Percentiles rank a stretch among this genome's conserved stretches.
Evolutionary conservation across 139 green algal species (phyloP).

Genomic region (Closterium sp.): DNA sequence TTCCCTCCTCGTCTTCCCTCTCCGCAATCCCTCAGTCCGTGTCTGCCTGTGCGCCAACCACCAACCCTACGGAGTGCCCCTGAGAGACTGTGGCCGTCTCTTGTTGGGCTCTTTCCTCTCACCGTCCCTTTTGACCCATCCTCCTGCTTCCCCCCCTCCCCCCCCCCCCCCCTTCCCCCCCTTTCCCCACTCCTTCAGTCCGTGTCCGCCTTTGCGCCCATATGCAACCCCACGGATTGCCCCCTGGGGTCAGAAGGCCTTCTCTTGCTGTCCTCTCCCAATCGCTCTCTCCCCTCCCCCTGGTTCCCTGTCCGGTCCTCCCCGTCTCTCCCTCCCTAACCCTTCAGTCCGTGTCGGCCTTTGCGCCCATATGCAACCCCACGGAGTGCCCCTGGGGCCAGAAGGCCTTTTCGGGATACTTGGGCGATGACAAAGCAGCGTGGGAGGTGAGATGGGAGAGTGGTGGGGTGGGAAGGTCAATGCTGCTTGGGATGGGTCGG

Average conservation of each 20-base stretch:
- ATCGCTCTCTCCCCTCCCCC: no score
- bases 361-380: constrained; percentile 63
- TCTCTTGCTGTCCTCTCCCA: no score
- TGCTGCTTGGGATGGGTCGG: not conserved
- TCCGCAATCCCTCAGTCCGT: no score
- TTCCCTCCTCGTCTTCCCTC: no score
- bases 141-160: not conserved
- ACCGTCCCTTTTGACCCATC: not conserved
- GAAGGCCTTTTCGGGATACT: constrained; percentile 86
- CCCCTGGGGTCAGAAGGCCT: constrained; percentile 71
- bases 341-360: not conserved
- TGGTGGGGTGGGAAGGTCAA: no score
- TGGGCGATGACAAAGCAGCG: constrained; percentile 62
- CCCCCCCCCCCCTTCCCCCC: no score
- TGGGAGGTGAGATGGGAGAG: constrained; percentile 48
- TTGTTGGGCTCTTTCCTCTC: not conserved
- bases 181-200: constrained; percentile 32
- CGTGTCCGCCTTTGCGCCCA: constrained; percentile 87
- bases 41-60: constrained; percentile 90
- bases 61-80: no score
- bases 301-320: no score
- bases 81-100: not conserved
- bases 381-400: constrained; percentile 81
- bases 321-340: not conserved
- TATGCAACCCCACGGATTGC: no score